Base-by-base conservation (phyloP, 306 rosid genomes). In the Cercis canadensis region DNA sequence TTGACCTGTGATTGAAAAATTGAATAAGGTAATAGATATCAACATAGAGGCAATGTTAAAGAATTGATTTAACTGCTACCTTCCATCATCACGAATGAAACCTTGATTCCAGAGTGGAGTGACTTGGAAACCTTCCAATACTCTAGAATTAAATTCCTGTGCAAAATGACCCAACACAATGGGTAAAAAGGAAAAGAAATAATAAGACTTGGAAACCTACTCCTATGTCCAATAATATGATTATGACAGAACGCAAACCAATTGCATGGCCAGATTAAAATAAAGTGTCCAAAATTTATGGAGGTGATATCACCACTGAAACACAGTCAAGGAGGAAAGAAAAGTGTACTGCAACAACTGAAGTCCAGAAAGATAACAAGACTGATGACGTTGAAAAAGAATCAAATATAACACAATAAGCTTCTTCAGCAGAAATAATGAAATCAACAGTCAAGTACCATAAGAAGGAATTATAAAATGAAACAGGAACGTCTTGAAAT, bases 91-190 rank as follows among this genome's bases (percentile, higher is more conserved):
- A 33, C 88, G 49, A 79, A 93, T 88, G 75, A 75, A 88, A 34
- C 98, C 98, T 80, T 93, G 98, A 80, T 93, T 59, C 97, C 97
- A 93, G 39, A 90, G 82, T 46, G 98, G 97, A 61, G 88, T 93
- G 61, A 88, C 98, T 87, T 93, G 98, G 82, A 93, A 93, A 66
- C 98, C 98, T 88, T 93, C 90, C 81, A 44, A 11, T 61, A 93
- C 97, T 75, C 78, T 88, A 61, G 67, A 69, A 54, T 85, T n/a
- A 65, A 93, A 93, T 60, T 93, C 98, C 98, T 93, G 61, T 3
- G 51, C 68, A 82, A 67, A 45, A 64, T 37, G 41, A 53, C 62
- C 72, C 72, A 68, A 57, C 9, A 68, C 12, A 21, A 34, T 31
- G 52, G 69, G 67, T 49, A 59, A n/a, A 10, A 12, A 67, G 72